Evolutionary conservation across 371 early-diverging fungal species (phyloP).

Genomic region (Lichtheimia corymbifera): DNA sequence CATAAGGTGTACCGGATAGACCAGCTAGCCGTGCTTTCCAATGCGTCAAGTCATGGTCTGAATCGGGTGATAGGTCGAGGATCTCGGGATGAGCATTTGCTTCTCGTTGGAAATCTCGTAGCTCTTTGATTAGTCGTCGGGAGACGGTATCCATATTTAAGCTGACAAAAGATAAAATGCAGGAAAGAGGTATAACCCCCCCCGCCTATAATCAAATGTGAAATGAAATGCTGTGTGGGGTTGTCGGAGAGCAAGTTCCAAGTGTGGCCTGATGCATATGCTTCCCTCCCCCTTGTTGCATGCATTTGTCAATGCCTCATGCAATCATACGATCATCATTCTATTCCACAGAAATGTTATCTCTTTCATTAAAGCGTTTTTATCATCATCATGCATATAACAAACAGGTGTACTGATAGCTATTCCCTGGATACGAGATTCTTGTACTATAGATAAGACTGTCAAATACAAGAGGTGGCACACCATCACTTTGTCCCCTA

Average conservation of each 20-base stretch:
- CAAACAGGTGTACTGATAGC: too few relatives aligned
- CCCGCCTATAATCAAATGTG: too few relatives aligned
- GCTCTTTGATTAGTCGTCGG: slow-evolving; percentile 65
- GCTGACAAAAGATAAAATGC: slow-evolving; percentile 3
- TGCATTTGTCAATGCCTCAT: too few relatives aligned
- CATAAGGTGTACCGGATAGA: slow-evolving; percentile 83
- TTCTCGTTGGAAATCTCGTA: slow-evolving; percentile 60
- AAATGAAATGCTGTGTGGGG: too few relatives aligned
- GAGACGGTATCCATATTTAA: slow-evolving; percentile 53
- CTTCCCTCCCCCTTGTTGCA: background rate
- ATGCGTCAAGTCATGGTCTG: slow-evolving; percentile 78
- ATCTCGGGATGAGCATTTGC: slow-evolving; percentile 57
- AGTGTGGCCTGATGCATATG: background rate
- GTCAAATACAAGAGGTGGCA: too few relatives aligned
- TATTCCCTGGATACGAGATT: too few relatives aligned
- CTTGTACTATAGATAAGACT: too few relatives aligned
- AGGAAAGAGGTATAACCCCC: background rate
- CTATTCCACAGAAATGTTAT: too few relatives aligned
- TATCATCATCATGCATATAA: too few relatives aligned
- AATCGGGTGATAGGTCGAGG: slow-evolving; percentile 56
- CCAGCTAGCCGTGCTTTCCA: slow-evolving; percentile 92
- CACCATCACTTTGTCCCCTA: background rate
- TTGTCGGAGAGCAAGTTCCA: too few relatives aligned
- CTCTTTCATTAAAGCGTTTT: too few relatives aligned
- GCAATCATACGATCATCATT: too few relatives aligned